Evolutionary conservation across 2,329 filamentous ascomycete genomes (phyloP), one percentile per base, ranked within the genome.

Genomic region (Calycina marina): DNA sequence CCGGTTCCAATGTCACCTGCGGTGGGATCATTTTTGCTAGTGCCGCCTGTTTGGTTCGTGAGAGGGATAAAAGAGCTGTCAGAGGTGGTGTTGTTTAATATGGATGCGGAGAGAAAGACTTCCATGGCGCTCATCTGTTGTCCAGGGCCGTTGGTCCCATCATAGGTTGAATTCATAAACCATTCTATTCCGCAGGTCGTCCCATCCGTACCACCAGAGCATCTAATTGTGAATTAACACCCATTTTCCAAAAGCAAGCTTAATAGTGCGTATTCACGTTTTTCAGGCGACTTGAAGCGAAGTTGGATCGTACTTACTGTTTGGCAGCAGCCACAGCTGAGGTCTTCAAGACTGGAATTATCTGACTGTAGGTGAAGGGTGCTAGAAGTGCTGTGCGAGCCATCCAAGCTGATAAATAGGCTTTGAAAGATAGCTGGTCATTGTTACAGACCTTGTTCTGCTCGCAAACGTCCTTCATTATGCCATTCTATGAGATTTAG

Each of bases 381-480:
- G 68, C 71, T 36, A 74, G 56, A 42, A 74, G 65, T 1, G 62
- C 63, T 4, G 69, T 62, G 3, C 63, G 58, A 10, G 67, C 69
- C 55, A 67, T 54, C 64, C 70, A 78, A 20, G 73, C 66, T 1
- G 66, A 53, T 6, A 77, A 59, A 46, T 75, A 77, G 6, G 69
- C 72, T 51, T 78, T 78, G 61, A 77, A 77, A 1, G 64, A 65
- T 14, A 63, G 61, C 48, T 74, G 67, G 40, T 77, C 72, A 56
- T 74, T 38, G 63, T 64, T 41, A 63, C 65, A 34, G 67, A 62
- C 28, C 49, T 41, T 68, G 61, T 47, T 71, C 69, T 59, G 69
- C 55, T 81, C 81, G 63, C 74, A 76, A 69, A 6, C 65, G 66
- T 44, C 65, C 57, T 48, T 73, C 64, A 65, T 60, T 38, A 62